These are phyloP conservation scores for Cladosporium cucumerinum DNA, from an alignment of 2,329 filamentous ascomycete genomes.

Conservation along the genomic window DNA sequence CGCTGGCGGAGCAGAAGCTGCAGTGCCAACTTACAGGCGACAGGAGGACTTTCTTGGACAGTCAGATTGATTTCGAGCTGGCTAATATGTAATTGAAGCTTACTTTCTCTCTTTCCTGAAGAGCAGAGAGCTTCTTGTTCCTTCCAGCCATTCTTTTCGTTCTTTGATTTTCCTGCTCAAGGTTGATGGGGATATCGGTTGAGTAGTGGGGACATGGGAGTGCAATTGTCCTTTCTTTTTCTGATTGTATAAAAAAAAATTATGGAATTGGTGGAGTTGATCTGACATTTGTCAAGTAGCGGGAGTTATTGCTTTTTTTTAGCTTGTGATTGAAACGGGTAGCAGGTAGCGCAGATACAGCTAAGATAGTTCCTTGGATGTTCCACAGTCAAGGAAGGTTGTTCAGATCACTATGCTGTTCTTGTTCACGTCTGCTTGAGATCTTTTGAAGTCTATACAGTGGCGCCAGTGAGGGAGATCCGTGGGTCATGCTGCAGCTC, in stretches of 20 bases:
- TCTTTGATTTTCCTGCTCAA: not conserved
- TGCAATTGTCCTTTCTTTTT: not conserved
- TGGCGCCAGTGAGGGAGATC: too few species aligned
- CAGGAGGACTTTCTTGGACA: constrained; percentile 82
- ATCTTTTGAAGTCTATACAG: too few species aligned
- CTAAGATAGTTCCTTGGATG: not conserved
- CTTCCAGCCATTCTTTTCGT: not conserved
- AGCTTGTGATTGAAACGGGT: not conserved
- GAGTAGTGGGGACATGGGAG: not conserved
- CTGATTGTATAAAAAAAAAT: not conserved
- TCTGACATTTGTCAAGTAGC: not conserved
- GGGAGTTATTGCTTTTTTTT: not conserved
- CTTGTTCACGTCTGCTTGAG: too few species aligned
- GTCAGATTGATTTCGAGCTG: constrained; percentile 88
- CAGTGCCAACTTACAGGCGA: constrained; percentile 87
- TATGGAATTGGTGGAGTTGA: not conserved
- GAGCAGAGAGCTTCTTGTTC: not conserved
- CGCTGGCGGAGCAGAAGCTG: constrained; percentile 86
- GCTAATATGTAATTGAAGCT: constrained; percentile 69
- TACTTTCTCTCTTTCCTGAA: not conserved
- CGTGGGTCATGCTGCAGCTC: too few species aligned
- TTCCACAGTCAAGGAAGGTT: not conserved
- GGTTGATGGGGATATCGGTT: not conserved
- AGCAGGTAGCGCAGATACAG: not conserved
- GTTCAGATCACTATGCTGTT: not conserved